Conservation (phyloP, 495 filamentous ascomycete genomes). For the Poronia punctata region DNA sequence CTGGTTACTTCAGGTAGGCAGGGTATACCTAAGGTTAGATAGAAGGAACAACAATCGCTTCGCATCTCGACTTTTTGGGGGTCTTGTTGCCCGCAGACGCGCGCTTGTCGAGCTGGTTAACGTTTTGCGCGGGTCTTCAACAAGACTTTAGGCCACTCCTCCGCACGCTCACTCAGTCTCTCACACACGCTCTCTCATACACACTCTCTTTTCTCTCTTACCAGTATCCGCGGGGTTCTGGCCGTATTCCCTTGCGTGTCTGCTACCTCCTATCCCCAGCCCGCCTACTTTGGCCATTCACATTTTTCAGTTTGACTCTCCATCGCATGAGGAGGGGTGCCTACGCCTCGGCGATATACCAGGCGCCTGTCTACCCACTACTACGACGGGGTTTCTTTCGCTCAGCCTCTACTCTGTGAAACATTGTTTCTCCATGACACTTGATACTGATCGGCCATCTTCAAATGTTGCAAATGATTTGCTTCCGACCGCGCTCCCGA, state of each 20-base stretch:
- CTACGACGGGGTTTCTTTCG: slow-evolving; percentile 17
- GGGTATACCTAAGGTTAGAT: too few relatives aligned
- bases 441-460: slow-evolving; percentile 20
- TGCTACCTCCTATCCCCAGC: slow-evolving; percentile 23
- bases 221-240: too few relatives aligned
- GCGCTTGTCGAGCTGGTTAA: too few relatives aligned
- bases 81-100: too few relatives aligned
- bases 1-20: too few relatives aligned
- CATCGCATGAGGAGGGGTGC: slow-evolving; percentile 19
- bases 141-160: too few relatives aligned
- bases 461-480: slow-evolving; percentile 43
- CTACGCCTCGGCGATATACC: slow-evolving; percentile 20
- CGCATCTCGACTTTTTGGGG: too few relatives aligned
- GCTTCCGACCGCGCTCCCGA: slow-evolving; percentile 25
- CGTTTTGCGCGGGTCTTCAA: too few relatives aligned
- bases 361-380: slow-evolving; percentile 17
- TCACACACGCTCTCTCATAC: too few relatives aligned
- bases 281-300: slow-evolving; percentile 17
- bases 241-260: slow-evolving; percentile 11
- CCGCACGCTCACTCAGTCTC: too few relatives aligned
- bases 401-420: slow-evolving; percentile 17
- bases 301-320: neutral
- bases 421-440: slow-evolving; percentile 11
- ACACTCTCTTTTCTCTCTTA: too few relatives aligned
- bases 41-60: too few relatives aligned